Conservation (phyloP, 768 basidiomycete species). For the Lanmaoa pseudosensibilis region DNA sequence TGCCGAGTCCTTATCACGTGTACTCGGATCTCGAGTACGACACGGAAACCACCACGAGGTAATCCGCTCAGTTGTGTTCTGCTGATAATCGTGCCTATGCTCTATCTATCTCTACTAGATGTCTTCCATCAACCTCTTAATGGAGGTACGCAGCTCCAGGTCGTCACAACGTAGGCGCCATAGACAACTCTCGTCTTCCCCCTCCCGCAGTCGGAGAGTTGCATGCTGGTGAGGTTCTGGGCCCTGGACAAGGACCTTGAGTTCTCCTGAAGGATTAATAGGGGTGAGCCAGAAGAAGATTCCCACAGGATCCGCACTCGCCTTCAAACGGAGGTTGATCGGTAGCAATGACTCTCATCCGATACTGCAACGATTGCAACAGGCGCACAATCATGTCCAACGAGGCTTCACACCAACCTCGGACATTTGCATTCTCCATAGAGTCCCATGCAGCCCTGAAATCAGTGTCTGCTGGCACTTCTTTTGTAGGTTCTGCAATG, state of each 20-base stretch:
- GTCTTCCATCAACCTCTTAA: slow-evolving; percentile 45
- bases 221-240: slow-evolving; percentile 29
- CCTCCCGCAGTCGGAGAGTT: slow-evolving; percentile 56
- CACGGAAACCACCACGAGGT: neutral
- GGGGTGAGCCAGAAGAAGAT: neutral
- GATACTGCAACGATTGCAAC: slow-evolving; percentile 48
- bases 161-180: slow-evolving; percentile 67
- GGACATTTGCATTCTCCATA: slow-evolving; percentile 42
- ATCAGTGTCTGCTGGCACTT: slow-evolving; percentile 28
- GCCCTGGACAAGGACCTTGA: slow-evolving; percentile 54
- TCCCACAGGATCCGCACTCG: slow-evolving; percentile 24
- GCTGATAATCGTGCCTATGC: neutral
- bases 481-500: slow-evolving; percentile 44
- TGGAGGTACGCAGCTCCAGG: slow-evolving; percentile 38
- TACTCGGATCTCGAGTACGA: neutral
- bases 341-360: slow-evolving; percentile 50
- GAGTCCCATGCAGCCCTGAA: slow-evolving; percentile 62
- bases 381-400: slow-evolving; percentile 54
- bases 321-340: slow-evolving; percentile 64
- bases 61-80: no score
- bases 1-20: neutral
- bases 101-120: slow-evolving; percentile 9
- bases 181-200: slow-evolving; percentile 68
- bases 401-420: slow-evolving; percentile 70
- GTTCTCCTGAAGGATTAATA: slow-evolving; percentile 48